phyloP scores from a whole-genome alignment of 345 rosid genomes.

The Eucalyptus erythrocorys region DNA sequence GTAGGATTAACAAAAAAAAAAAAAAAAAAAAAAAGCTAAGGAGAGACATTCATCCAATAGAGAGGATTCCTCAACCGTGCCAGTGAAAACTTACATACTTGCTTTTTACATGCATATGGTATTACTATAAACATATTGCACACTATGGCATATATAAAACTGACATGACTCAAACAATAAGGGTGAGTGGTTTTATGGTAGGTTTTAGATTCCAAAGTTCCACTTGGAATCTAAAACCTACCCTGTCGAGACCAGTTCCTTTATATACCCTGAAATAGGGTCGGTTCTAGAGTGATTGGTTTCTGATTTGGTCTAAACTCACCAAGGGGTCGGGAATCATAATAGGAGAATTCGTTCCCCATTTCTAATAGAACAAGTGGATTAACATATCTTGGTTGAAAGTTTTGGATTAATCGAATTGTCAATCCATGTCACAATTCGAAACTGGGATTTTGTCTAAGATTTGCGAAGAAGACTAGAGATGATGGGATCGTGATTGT shows the following conservation, averaged over 20 bases:
- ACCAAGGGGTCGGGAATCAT: rapidly evolving
- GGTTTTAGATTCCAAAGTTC: not conserved
- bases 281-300: too few relatives aligned
- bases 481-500: not conserved
- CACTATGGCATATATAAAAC: not conserved
- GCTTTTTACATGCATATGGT: not conserved
- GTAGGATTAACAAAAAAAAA: too few relatives aligned
- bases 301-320: too few relatives aligned
- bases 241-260: rapidly evolving
- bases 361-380: too few relatives aligned
- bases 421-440: not conserved
- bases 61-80: not conserved
- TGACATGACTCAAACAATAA: not conserved
- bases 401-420: too few relatives aligned
- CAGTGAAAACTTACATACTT: not conserved
- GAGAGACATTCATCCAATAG: not conserved
- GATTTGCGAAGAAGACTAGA: not conserved
- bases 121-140: not conserved
- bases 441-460: too few relatives aligned
- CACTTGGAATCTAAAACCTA: not conserved
- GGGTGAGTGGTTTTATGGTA: not conserved
- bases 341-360: not conserved
- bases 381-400: not conserved
- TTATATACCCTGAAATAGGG: not conserved
- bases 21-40: too few relatives aligned